phyloP scores from a whole-genome alignment of 2,329 filamentous ascomycete species.

The Aspergillus latus region DNA sequence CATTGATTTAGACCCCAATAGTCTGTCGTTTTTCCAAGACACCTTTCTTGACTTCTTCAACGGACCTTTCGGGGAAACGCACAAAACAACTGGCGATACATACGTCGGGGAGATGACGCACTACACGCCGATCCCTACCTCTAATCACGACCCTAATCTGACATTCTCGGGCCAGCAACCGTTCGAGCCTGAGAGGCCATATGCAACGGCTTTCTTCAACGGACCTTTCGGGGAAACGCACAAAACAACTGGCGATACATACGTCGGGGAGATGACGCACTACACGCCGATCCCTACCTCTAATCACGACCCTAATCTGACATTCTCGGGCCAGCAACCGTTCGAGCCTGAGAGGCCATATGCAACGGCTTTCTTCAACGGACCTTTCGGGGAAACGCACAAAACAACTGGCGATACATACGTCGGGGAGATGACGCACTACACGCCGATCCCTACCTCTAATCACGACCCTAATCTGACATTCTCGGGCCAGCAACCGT shows the following conservation, averaged over 20 bases:
- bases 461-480: conserved; percentile 16
- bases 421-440: too few species aligned
- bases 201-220: conserved; percentile 39
- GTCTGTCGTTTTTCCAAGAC: conserved; percentile 35
- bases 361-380: conserved; percentile 40
- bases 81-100: too few species aligned
- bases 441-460: too few species aligned
- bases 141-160: conserved; percentile 15
- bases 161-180: conserved; percentile 22
- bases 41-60: conserved; percentile 42
- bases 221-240: too few species aligned
- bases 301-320: conserved; percentile 15
- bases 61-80: background rate
- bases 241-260: too few species aligned
- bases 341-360: conserved; percentile 41
- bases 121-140: too few species aligned
- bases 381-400: too few species aligned
- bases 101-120: too few species aligned
- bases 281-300: too few species aligned
- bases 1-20: conserved; percentile 26
- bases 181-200: conserved; percentile 40
- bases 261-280: too few species aligned
- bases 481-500: conserved; percentile 24
- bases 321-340: conserved; percentile 22
- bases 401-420: too few species aligned